Evolutionary conservation across 768 basidiomycete species (phyloP).

Genomic region (Coprinellus micaceus): DNA sequence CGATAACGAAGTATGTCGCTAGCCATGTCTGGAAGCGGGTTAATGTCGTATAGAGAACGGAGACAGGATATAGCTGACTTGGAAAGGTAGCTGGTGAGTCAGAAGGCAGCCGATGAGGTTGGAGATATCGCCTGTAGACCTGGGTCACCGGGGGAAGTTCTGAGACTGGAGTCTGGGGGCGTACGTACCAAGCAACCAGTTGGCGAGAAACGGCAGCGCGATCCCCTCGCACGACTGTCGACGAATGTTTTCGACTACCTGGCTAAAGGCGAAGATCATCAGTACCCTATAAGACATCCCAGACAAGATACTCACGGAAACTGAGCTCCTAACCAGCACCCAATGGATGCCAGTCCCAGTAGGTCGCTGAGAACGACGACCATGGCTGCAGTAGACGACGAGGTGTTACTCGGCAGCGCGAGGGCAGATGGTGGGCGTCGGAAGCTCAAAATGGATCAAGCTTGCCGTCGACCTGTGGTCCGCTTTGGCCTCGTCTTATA

Average conservation of each 20-base stretch:
- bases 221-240: constrained; percentile 84
- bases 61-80: constrained; percentile 48
- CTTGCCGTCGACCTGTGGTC: too few relatives aligned
- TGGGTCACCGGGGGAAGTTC: background rate
- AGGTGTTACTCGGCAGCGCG: background rate
- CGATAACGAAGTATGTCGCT: constrained; percentile 83
- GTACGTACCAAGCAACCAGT: constrained; percentile 82
- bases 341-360: constrained; percentile 69
- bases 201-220: constrained; percentile 87
- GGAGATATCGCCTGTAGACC: constrained; percentile 73
- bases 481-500: constrained; percentile 6
- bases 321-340: constrained; percentile 83
- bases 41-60: constrained; percentile 10
- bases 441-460: too few relatives aligned
- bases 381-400: constrained; percentile 19
- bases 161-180: background rate
- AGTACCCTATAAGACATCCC: background rate
- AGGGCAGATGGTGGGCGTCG: background rate
- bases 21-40: constrained; percentile 66
- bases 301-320: constrained; percentile 62
- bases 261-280: constrained; percentile 40
- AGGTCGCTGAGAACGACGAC: constrained; percentile 50
- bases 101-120: constrained; percentile 90
- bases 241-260: constrained; percentile 75
- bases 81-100: constrained; percentile 92